Evolutionary conservation across 805 yeast species (phyloP).

Genomic region (Cyberlindnera japonica): DNA sequence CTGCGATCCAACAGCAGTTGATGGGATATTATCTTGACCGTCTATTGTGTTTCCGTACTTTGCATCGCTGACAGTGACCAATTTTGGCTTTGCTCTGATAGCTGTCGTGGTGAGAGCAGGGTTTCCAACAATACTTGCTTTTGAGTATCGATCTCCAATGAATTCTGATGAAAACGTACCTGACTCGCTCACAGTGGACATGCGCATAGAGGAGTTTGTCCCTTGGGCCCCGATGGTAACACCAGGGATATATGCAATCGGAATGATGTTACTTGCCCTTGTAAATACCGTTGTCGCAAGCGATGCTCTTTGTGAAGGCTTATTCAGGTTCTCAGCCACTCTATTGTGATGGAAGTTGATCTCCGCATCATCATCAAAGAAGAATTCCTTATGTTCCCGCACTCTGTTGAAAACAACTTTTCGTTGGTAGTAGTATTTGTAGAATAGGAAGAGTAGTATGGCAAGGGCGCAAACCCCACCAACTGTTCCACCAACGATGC

Average conservation of each 20-base stretch:
- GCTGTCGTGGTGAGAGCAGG: conserved; percentile 57
- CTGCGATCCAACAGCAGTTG: conserved; percentile 23
- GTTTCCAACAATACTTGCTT: conserved; percentile 41
- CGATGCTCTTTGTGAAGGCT: conserved; percentile 27
- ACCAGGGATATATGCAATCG: conserved; percentile 93
- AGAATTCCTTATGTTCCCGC: conserved; percentile 24
- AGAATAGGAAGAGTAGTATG: conserved; percentile 38
- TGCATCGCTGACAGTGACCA: conserved; percentile 45
- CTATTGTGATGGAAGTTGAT: conserved; percentile 26
- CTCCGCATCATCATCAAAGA: conserved; percentile 29
- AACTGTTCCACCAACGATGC: conserved; percentile 68
- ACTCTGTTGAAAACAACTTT: conserved; percentile 31
- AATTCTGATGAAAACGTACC: conserved; percentile 20
- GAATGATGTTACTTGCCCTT: conserved; percentile 82
- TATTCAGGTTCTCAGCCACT: conserved; percentile 29
- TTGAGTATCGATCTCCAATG: conserved; percentile 36
- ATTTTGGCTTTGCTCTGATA: conserved; percentile 67
- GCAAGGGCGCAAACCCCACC: conserved; percentile 53
- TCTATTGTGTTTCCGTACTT: not conserved
- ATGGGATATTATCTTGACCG: conserved; percentile 19
- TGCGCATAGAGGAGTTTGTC: conserved; percentile 26
- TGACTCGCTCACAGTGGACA: conserved; percentile 27
- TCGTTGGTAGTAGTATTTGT: conserved; percentile 40
- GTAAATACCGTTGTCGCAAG: conserved; percentile 65
- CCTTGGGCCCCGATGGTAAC: conserved; percentile 56